Evolutionary conservation across 1,284 basidiomycete genomes (phyloP).

Genomic region (Prillingera fragicola): DNA sequence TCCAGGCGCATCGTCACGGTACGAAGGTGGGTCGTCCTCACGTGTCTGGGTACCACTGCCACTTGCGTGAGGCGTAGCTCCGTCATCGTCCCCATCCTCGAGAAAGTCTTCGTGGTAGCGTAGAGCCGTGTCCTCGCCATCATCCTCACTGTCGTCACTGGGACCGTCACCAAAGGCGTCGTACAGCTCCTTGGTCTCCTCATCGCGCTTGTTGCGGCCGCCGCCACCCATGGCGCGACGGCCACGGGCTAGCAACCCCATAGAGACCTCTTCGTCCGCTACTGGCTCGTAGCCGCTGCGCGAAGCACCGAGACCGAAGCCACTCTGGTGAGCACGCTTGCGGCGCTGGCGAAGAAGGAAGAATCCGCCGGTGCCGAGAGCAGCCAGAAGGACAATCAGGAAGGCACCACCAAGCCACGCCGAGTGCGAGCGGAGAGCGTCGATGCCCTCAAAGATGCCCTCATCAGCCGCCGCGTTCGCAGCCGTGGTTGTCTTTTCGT

Average conservation of each 20-base stretch:
- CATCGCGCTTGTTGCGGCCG: slow-evolving; percentile 48
- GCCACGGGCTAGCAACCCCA: slow-evolving; percentile 57
- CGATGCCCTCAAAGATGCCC: slow-evolving; percentile 79
- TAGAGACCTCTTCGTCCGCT: slow-evolving; percentile 62
- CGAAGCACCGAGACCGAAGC: slow-evolving; percentile 39
- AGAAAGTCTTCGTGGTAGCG: slow-evolving; percentile 48
- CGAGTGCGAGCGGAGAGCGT: slow-evolving; percentile 65
- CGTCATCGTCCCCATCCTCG: slow-evolving; percentile 36
- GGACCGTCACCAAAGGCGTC: slow-evolving; percentile 77
- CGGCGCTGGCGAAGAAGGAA: slow-evolving; percentile 57
- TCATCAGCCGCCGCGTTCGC: slow-evolving; percentile 55
- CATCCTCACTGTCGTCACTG: slow-evolving; percentile 37
- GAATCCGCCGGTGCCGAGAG: slow-evolving; percentile 57
- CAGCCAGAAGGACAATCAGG: slow-evolving; percentile 63
- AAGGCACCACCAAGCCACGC: slow-evolving; percentile 80
- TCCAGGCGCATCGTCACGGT: slow-evolving; percentile 22
- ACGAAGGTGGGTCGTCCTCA: slow-evolving; percentile 14
- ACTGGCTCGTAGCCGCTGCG: slow-evolving; percentile 64
- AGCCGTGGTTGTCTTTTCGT: slow-evolving; percentile 17
- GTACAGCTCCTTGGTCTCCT: slow-evolving; percentile 65
- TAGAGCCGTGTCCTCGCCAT: slow-evolving; percentile 25
- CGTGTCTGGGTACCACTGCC: slow-evolving; percentile 6
- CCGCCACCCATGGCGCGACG: slow-evolving; percentile 42
- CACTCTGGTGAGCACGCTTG: slow-evolving; percentile 41
- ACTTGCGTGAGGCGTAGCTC: not conserved